phyloP scores from a whole-genome alignment of 768 basidiomycete species.

The Mycena haematopus region DNA sequence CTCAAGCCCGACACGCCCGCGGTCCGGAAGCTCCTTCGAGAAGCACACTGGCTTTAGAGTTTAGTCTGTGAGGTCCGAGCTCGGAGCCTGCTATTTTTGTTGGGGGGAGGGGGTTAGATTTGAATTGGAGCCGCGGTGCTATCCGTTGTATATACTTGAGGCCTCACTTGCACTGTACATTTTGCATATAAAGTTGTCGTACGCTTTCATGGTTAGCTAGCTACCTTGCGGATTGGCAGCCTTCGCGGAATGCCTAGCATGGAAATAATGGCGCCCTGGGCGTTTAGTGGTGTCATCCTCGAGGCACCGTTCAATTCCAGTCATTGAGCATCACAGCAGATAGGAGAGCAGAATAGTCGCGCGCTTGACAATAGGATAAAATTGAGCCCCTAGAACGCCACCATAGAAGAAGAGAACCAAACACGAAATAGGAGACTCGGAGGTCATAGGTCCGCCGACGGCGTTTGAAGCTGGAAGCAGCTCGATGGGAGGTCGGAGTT shows the following conservation, averaged over 20 bases:
- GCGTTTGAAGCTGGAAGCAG: too few relatives aligned
- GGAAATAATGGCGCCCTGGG: background rate
- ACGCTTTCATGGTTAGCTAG: background rate
- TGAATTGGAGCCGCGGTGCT: background rate
- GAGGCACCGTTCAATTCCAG: too few relatives aligned
- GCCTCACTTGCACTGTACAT: background rate
- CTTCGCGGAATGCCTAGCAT: background rate
- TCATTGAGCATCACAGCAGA: too few relatives aligned
- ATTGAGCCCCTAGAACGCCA: too few relatives aligned
- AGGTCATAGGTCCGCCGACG: background rate
- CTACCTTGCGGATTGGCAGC: background rate
- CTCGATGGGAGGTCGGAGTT: too few relatives aligned
- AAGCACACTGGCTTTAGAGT: conserved; percentile 33
- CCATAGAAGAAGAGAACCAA: too few relatives aligned
- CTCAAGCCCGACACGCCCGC: conserved; percentile 64
- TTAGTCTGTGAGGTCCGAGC: background rate
- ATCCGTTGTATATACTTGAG: background rate
- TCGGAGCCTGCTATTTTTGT: background rate
- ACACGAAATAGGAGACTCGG: too few relatives aligned
- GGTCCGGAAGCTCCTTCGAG: conserved; percentile 53
- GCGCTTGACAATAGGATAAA: too few relatives aligned
- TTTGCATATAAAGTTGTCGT: background rate
- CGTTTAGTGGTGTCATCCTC: too few relatives aligned
- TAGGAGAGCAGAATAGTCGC: too few relatives aligned
- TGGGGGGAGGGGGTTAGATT: too few relatives aligned